Base-by-base conservation (phyloP, 1,284 basidiomycete species). In the Leucoagaricus sp. region DNA sequence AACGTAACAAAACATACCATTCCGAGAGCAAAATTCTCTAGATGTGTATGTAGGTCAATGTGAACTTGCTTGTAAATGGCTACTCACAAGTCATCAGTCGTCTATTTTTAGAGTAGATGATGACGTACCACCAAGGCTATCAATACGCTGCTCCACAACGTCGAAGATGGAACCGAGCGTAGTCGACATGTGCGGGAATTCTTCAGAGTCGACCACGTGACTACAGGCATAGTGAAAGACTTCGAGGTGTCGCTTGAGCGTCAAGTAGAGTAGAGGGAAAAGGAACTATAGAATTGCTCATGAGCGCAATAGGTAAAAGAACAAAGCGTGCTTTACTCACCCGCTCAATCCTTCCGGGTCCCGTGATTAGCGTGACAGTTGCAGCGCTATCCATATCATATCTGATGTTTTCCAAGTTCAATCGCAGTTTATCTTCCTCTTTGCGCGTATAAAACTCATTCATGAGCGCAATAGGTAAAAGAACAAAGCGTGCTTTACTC, bases 221-320 rank as follows among this genome's bases (percentile, higher is more conserved):
- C 59, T 58, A 10, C 52, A 49, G 6, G 64, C 62, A 21, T 65
- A 49, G 50, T 60, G 55, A 26, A 71, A 45, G 2, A 68, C 60
- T 6, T 61, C 49, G 21, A 64, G 42, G 49, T 71, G 68, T 21
- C 60, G 65, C 42, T 63, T 61, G 28, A 68, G 58, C 1, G 69
- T 33, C 4, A 71, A 60, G 45, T 65, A 69, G n/a, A 71, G 40
- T 1, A 71, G 19, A 1, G 69, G 68, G 17, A 13, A 53, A 1
- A 46, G 31, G n/a, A 45, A 17, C 51, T 52, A 36, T n/a, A 21
- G 45, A 50, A 8, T 19, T 21, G 33, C 55, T 0, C 40, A 60
- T 55, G 36, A 36, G 38, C 33, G 58, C 56, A 23, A 60, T 55
- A n/a, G n/a, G n/a, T n/a, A n/a, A n/a, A n/a, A n/a, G n/a, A n/a